These are phyloP conservation scores for Emergomyces pasteurianus DNA, from an alignment of 2,329 filamentous ascomycete species.

Conservation along the genomic window DNA sequence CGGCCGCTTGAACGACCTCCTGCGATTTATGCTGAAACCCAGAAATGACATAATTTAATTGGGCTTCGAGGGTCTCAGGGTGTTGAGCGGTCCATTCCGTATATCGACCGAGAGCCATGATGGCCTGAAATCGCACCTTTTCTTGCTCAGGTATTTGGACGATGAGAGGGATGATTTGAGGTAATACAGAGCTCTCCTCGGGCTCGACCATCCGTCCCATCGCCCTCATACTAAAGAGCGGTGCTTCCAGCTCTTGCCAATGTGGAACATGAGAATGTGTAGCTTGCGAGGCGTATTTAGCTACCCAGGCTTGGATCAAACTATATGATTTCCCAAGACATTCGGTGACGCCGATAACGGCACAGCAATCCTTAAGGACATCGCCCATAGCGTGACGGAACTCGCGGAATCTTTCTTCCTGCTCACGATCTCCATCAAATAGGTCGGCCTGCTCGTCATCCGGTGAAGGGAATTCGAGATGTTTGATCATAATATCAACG, in stretches of 20 bases:
- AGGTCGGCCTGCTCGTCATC: constrained; percentile 65
- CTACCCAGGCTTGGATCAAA: constrained; percentile 79
- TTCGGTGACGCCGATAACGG: constrained; percentile 86
- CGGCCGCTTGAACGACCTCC: constrained; percentile 83
- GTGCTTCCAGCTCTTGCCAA: constrained; percentile 94
- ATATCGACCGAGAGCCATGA: constrained; percentile 93
- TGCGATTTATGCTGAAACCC: constrained; percentile 81
- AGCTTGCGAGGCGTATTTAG: constrained; percentile 64
- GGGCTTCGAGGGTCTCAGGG: constrained; percentile 78
- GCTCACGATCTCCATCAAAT: constrained; percentile 90
- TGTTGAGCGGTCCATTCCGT: constrained; percentile 97
- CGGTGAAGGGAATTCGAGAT: constrained; percentile 73
- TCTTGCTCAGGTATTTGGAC: constrained; percentile 92
- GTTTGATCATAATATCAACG: constrained; percentile 84
- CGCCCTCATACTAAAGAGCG: constrained; percentile 86
- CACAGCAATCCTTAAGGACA: constrained; percentile 90
- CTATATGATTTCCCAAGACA: constrained; percentile 82
- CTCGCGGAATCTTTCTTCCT: constrained; percentile 92
- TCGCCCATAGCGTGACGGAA: constrained; percentile 97
- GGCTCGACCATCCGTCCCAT: constrained; percentile 93
- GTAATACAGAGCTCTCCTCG: constrained; percentile 75
- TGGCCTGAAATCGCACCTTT: constrained; percentile 95
- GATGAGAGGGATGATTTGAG: constrained; percentile 83
- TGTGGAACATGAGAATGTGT: constrained; percentile 67
- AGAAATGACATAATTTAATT: constrained; percentile 90